Conservation (phyloP, 2,329 filamentous ascomycete species). For the Beauveria australis region DNA sequence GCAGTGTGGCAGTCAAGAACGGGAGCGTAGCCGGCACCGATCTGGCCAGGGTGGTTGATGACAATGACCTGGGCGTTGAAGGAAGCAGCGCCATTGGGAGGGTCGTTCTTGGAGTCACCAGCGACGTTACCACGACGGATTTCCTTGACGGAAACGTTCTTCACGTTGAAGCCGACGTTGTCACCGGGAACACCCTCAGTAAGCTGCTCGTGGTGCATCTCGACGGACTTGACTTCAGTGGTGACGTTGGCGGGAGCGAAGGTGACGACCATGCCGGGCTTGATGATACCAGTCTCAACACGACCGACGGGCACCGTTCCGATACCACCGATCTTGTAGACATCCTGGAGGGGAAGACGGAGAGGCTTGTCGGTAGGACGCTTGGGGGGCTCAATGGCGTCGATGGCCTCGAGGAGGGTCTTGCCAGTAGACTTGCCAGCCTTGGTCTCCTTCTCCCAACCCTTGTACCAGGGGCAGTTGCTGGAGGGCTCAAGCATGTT, state of each 20-base stretch:
- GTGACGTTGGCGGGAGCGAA: slow-evolving; percentile 98
- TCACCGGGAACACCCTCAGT: slow-evolving; percentile 91
- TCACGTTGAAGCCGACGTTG: slow-evolving; percentile 99
- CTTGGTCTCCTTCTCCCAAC: slow-evolving; percentile 94
- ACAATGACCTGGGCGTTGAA: slow-evolving; percentile 99
- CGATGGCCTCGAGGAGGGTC: slow-evolving; percentile 98
- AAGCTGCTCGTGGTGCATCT: slow-evolving; percentile 99
- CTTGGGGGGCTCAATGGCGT: slow-evolving; percentile 84
- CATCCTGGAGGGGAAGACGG: slow-evolving; percentile 99
- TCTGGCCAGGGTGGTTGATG: slow-evolving; percentile 99
- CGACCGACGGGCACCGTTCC: slow-evolving; percentile 99
- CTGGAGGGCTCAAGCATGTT: slow-evolving; percentile 89
- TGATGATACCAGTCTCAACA: slow-evolving; percentile 99
- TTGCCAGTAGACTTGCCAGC: slow-evolving; percentile 85
- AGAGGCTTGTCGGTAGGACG: slow-evolving; percentile 99
- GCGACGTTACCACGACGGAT: slow-evolving; percentile 99
- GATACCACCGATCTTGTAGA: slow-evolving; percentile 99
- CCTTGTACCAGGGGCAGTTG: slow-evolving; percentile 99
- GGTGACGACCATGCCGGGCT: slow-evolving; percentile 88
- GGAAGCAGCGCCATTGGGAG: slow-evolving; percentile 75
- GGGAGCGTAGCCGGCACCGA: slow-evolving; percentile 97
- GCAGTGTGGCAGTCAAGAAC: slow-evolving; percentile 99
- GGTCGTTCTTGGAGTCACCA: slow-evolving; percentile 99
- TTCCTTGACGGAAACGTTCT: slow-evolving; percentile 99
- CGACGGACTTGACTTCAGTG: slow-evolving; percentile 99